These are phyloP conservation scores for Candida michaelii DNA, from an alignment of 805 yeast genomes.

Conservation along the genomic window DNA sequence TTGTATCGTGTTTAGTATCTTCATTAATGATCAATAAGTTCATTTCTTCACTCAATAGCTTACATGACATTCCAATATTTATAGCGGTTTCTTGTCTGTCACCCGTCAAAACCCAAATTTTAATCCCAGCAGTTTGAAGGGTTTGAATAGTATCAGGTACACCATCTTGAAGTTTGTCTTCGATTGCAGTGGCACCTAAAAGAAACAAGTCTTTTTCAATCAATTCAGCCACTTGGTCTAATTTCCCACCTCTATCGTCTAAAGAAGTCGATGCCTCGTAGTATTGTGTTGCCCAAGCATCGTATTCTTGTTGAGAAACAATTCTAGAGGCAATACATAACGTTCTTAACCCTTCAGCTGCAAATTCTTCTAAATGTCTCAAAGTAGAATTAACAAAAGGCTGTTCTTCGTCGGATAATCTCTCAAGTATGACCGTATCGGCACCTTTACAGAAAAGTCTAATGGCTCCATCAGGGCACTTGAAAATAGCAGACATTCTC, in stretches of 20 bases:
- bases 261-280: constrained; percentile 81
- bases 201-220: constrained; percentile 79
- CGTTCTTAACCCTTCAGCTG: constrained; percentile 93
- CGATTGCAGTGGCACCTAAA: constrained; percentile 97
- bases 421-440: constrained; percentile 89
- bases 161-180: constrained; percentile 95
- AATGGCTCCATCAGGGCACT: constrained; percentile 92
- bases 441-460: constrained; percentile 95
- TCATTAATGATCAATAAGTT: constrained; percentile 87
- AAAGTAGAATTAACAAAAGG: constrained; percentile 83
- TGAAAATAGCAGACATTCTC: constrained; percentile 93
- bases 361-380: constrained; percentile 91
- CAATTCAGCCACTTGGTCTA: constrained; percentile 86
- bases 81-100: constrained; percentile 99
- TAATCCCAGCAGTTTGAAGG: constrained; percentile 93
- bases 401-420: constrained; percentile 64
- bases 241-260: constrained; percentile 66
- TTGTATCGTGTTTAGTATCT: constrained; percentile 74
- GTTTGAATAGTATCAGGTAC: constrained; percentile 97
- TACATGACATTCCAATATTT: constrained; percentile 98
- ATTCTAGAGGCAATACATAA: constrained; percentile 87
- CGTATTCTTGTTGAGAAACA: constrained; percentile 75
- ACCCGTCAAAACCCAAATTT: constrained; percentile 97
- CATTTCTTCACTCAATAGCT: constrained; percentile 92
- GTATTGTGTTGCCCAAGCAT: constrained; percentile 63